A percentile compares a stretch with the other conserved stretches of the same genome.
Evolutionary conservation across 2,329 filamentous ascomycete species (phyloP).

Genomic region (Alternaria dauci): DNA sequence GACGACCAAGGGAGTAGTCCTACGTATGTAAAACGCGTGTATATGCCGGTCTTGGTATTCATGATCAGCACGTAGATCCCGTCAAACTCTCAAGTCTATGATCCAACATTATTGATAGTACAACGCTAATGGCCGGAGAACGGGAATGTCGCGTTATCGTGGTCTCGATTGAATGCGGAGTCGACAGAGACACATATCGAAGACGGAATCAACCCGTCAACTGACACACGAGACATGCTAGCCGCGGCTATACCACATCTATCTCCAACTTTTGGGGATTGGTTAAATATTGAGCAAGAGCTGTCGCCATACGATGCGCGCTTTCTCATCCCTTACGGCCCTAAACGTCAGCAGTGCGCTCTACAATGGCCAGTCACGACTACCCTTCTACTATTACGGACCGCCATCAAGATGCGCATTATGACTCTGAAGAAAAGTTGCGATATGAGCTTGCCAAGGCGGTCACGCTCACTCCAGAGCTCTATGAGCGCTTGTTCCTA

Average conservation of each 20-base stretch:
- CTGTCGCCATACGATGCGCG: not conserved
- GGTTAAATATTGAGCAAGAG: not conserved
- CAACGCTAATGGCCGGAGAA: not conserved
- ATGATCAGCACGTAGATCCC: not conserved
- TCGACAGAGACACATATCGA: not conserved
- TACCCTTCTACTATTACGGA: not conserved
- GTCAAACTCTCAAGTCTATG: not conserved
- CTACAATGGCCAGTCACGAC: not conserved
- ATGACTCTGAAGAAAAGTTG: conserved; percentile 24
- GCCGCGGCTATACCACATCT: not conserved
- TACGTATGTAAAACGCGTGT: not conserved
- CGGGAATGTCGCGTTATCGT: not conserved
- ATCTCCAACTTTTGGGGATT: not conserved
- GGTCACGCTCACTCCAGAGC: conserved; percentile 25
- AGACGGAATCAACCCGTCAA: not conserved
- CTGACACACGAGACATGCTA: not conserved
- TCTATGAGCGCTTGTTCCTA: conserved; percentile 27
- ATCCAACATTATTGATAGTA: not conserved
- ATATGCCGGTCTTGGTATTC: not conserved
- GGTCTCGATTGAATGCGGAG: not conserved
- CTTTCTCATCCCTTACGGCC: not conserved
- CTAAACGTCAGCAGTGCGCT: not conserved
- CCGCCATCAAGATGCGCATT: conserved; percentile 12
- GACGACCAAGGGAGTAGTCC: not conserved
- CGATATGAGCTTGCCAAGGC: conserved; percentile 24